Base-by-base conservation (phyloP, 2,329 filamentous ascomycete genomes). In the Aspergillus sp. region DNA sequence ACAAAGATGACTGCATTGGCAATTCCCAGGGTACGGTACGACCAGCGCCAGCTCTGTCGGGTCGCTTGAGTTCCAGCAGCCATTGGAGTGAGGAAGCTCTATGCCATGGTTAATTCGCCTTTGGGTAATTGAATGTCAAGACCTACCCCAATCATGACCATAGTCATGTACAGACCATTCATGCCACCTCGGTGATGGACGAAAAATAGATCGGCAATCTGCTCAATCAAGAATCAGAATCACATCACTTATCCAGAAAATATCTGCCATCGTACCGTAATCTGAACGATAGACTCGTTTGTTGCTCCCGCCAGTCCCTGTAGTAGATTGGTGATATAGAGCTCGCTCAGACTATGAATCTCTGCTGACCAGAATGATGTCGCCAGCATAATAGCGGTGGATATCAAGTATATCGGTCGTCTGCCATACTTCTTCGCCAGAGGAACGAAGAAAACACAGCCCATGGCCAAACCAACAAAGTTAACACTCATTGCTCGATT, bases 121-220 rank as follows among this genome's bases (percentile, higher is more conserved):
- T 32, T 8, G 12, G 32, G 3, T 10, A 4, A 8, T 9, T 19
- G 6, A 0, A 59, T 52, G 1, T 52, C 59, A 3, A 69, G 45
- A 44, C 65, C 61, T 29, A 66, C 64, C 13, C 66, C 60, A 45
- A 63, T 54, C 51, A 59, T 66, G 19, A 64, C 56, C 33, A 68
- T 62, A 46, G 62, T 68, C 51, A 77, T 62, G 46, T 76, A 79
- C 6, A 74, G 62, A 1, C 62, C 65, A 49, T 78, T 79, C 70
- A 75, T 74, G 3, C 65, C 62, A 0, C 70, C 74, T n/a, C 70
- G 66, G 39, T 76, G 66, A 45, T 76, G 73, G 5, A 76, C 65
- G 45, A 75, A 76, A 55, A 74, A 76, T 11, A 77, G 45, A 50
- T 76, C 73, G 9, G 66, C 63, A 44, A 76, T 61, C 61, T 66